phyloP scores from a whole-genome alignment of 371 early-diverging fungal genomes.

The Funneliformis caledonium region DNA sequence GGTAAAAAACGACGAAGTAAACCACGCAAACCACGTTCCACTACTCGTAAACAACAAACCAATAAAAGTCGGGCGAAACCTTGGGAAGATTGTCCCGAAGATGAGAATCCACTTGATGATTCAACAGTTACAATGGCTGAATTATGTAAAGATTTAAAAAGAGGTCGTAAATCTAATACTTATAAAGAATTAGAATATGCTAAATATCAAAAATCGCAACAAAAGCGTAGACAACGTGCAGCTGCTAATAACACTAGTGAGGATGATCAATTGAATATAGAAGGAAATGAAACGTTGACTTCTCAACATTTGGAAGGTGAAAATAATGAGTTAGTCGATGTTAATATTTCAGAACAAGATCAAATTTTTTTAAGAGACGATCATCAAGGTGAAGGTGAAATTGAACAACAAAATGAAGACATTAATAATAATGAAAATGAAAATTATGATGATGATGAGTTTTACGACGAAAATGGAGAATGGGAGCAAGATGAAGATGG shows the following conservation, averaged over 20 bases:
- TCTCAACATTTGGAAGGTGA: neutral
- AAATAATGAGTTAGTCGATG: neutral
- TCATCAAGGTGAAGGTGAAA: neutral
- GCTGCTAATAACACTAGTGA: neutral
- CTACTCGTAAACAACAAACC: neutral
- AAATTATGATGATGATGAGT: constrained; percentile 25
- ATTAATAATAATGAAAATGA: neutral
- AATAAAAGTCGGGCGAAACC: neutral
- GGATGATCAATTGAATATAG: neutral
- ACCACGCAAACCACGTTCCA: neutral
- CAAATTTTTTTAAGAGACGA: neutral
- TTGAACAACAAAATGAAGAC: neutral
- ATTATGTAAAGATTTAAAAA: constrained; percentile 29
- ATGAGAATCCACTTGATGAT: constrained; percentile 30
- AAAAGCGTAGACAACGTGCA: neutral
- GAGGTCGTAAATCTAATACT: constrained; percentile 26
- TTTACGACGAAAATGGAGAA: constrained; percentile 19
- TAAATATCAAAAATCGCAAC: constrained; percentile 29
- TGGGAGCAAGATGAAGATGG: neutral
- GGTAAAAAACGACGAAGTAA: neutral
- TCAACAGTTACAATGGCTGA: constrained; percentile 25
- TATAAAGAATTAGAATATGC: constrained; percentile 25
- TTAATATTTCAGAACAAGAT: neutral
- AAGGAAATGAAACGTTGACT: neutral
- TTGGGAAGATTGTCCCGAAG: constrained; percentile 38